Base-by-base conservation (phyloP, 495 filamentous ascomycete species). In the Talaromyces liani region DNA sequence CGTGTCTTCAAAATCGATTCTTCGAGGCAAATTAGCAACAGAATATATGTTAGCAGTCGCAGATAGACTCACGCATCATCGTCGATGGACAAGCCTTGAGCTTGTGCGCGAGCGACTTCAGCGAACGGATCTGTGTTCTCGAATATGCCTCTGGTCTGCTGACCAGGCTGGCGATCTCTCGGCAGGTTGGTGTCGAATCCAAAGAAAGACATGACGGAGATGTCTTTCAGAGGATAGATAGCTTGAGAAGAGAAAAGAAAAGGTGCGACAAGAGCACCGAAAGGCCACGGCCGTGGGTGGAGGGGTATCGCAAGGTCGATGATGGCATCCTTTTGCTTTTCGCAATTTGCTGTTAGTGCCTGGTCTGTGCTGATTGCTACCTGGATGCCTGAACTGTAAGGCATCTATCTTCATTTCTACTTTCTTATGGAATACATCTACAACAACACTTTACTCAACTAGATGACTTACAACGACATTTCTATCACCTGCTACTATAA, bases 1-100 rank as follows among this genome's bases (percentile, higher is more conserved):
- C 31, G 94, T 98, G 69, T 99, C 94, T 67, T 98, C 94, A 67
- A 98, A 98, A 64, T 98, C 92, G 62, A 98, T 84, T 41, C 86
- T 89, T 66, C 9, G 47, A 6, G 27, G 12, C 33, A 62, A 33
- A 25, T 16, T 59, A 36, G 65, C 34, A 66, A 65, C 58, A 41
- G 22, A 18, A 55, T 8, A 1, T 4, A 53, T 53, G 14, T 31
- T 45, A 27, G 39, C 31, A 1, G 5, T 16, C n/a, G 39, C 45
- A 22, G 1, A 60, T 53, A 67, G 27, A 82, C 92, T 76, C 84
- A 93, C 82, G 83, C 90, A 69, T 95, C 87, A 49, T 89, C 87
- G 64, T 89, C 85, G 36, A 81, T 78, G 45, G 70, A 77, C 55
- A 61, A 66, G 7, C 69, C 75, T 65, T 68, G 63, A 59, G 68